Base-by-base conservation (phyloP, 176 grass and related monocot genomes). In the Oryza glaberrima region DNA sequence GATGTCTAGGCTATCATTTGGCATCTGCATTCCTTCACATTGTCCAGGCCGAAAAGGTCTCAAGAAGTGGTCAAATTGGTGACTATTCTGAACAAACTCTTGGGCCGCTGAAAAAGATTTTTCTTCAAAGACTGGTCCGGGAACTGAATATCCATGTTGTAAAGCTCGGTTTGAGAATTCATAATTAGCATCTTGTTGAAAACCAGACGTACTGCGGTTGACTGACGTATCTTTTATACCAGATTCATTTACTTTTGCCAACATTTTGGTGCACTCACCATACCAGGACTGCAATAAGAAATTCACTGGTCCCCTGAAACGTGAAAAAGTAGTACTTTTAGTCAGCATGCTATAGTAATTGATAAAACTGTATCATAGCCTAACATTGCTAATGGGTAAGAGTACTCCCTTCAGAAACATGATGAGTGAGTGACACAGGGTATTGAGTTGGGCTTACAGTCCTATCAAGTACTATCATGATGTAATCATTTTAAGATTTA, bases 111-210 rank as follows among this genome's bases (percentile, higher is more conserved):
- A 15, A 87, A 51, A 40, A 43, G 69, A 51, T 90, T 80, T 85
- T 14, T 66, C 75, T 83, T 68, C 61, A 75, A 87, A 80, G 67
- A 23, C 64, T n/a, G 75, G 84, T 30, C 23, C 80, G 23, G 75
- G 44, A 87, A 54, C 80, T 84, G 84, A 69, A 80, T 78, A 70
- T 35, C 51, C 8, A n/a, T 80, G 75, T 63, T 84, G 84, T n/a
- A 75, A 87, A 76, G 75, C 89, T 74, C 22, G 70, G 64, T 69
- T 65, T 28, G 61, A 87, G 49, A 83, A 80, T 75, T 84, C 84
- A 70, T 87, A 75, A 83, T 70, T 87, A 76, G 69, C 76, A 80
- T 84, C 76, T 80, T 87, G 80, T 54, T 70, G n/a, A 80, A 87
- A 79, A 76, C 16, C 54, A 80, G 79, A 83, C 80, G 80, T 36